Conservation (phyloP, 2,329 filamentous ascomycete genomes). For the Magnaporthiopsis rhizophila region DNA sequence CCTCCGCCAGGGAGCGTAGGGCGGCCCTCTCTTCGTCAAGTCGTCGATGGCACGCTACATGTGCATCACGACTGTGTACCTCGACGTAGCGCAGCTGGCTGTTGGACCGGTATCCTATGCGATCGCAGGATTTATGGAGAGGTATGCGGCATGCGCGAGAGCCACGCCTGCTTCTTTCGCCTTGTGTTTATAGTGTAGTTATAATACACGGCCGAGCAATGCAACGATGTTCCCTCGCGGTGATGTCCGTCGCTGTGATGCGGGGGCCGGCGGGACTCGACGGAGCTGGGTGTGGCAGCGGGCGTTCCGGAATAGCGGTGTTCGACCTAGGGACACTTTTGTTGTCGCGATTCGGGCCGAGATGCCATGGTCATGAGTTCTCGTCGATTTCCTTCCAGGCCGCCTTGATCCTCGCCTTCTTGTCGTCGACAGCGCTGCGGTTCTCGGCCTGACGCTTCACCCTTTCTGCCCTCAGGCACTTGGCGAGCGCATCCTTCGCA, state of each 20-base stretch:
- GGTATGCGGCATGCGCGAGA: background rate
- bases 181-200: background rate
- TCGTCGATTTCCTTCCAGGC: constrained; percentile 73
- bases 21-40: background rate
- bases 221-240: background rate
- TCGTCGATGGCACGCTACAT: background rate
- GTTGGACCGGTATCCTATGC: background rate
- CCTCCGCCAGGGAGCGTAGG: constrained; percentile 36
- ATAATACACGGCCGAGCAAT: background rate
- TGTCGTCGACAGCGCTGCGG: constrained; percentile 58
- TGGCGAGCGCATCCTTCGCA: constrained; percentile 74
- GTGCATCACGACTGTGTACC: background rate
- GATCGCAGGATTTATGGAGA: background rate
- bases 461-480: constrained; percentile 75
- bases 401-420: constrained; percentile 66
- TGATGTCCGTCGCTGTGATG: background rate
- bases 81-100: background rate
- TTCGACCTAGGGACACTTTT: background rate
- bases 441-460: constrained; percentile 71
- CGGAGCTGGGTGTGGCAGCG: background rate
- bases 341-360: background rate
- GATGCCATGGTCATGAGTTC: constrained; percentile 47
- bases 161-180: background rate
- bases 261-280: background rate
- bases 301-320: background rate